Evolutionary conservation across 768 basidiomycete genomes (phyloP).

Genomic region (Tylopilus vinaceipallidus): DNA sequence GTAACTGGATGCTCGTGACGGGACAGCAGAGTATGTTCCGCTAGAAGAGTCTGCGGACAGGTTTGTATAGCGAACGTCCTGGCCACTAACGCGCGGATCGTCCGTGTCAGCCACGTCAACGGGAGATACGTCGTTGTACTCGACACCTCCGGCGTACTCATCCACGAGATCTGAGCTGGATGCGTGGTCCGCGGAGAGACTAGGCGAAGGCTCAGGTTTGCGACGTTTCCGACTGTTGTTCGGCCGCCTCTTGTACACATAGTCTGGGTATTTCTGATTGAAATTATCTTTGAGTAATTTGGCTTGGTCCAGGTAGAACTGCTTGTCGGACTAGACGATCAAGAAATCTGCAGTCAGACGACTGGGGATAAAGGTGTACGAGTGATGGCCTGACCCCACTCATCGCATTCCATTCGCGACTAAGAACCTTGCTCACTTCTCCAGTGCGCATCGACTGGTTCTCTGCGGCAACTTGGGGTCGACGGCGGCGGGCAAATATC

Average conservation of each 20-base stretch:
- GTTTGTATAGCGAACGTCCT: slow-evolving; percentile 25
- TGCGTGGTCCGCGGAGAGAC: slow-evolving; percentile 31
- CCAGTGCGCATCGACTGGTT: slow-evolving; percentile 90
- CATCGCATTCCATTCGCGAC: slow-evolving; percentile 86
- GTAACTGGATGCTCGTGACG: slow-evolving; percentile 22
- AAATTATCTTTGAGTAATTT: slow-evolving; percentile 84
- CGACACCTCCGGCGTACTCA: slow-evolving; percentile 24
- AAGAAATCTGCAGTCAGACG: slow-evolving; percentile 13
- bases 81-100: slow-evolving; percentile 12
- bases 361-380: slow-evolving; percentile 1
- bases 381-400: slow-evolving; percentile 48
- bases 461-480: slow-evolving; percentile 83
- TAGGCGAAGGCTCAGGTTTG: slow-evolving; percentile 35
- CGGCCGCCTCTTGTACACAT: slow-evolving; percentile 83
- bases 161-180: slow-evolving; percentile 34
- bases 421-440: slow-evolving; percentile 85
- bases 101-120: slow-evolving; percentile 32
- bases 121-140: slow-evolving; percentile 41
- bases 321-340: slow-evolving; percentile 63
- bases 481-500: slow-evolving; percentile 82
- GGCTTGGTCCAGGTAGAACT: slow-evolving; percentile 85
- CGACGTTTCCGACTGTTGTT: slow-evolving; percentile 79
- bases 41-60: slow-evolving; percentile 20
- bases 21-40: slow-evolving; percentile 12
- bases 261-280: slow-evolving; percentile 85